Percentiles rank a stretch among this genome's conserved stretches.
These are phyloP conservation scores for Camellia sinensis DNA, from an alignment of 148 eudicot genomes.

Conservation along the genomic window DNA sequence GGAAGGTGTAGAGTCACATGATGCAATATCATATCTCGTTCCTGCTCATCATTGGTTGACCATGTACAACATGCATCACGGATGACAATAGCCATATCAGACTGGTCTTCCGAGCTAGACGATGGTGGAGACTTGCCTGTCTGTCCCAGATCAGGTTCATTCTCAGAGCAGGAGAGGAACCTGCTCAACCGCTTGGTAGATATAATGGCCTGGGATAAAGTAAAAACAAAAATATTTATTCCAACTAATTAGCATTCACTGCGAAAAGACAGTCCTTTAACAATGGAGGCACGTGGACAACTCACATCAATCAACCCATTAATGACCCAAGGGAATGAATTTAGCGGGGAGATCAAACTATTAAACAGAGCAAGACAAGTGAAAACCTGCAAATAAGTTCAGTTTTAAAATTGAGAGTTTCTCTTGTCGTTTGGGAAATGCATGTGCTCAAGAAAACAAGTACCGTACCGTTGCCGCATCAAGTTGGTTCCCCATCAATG, in stretches of 20 bases:
- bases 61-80: constrained; percentile 73
- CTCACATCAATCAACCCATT: constrained; percentile 96
- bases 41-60: constrained; percentile 52
- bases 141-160: constrained; percentile 28
- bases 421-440: constrained; percentile 1
- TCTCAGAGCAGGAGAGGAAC: constrained; percentile 68
- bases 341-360: constrained; percentile 85
- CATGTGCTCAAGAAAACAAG: constrained; percentile 14
- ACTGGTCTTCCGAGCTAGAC: constrained; percentile 32
- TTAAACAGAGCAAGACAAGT: constrained; percentile 95
- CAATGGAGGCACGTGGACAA: constrained; percentile 16
- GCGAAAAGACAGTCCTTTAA: background rate
- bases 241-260: background rate
- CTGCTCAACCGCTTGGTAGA: constrained; percentile 76
- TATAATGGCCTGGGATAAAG: constrained; percentile 59
- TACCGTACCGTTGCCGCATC: constrained; percentile 91
- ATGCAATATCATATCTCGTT: constrained; percentile 45
- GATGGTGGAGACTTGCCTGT: constrained; percentile 24
- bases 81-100: constrained; percentile 51
- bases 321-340: constrained; percentile 99
- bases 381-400: constrained; percentile 67
- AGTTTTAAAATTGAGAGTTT: background rate
- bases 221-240: background rate
- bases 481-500: constrained; percentile 76
- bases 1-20: constrained; percentile 58